A percentile compares a stretch with the other conserved stretches of the same genome.
Conservation (phyloP, 306 rosid genomes). For the Fragaria iinumae region DNA sequence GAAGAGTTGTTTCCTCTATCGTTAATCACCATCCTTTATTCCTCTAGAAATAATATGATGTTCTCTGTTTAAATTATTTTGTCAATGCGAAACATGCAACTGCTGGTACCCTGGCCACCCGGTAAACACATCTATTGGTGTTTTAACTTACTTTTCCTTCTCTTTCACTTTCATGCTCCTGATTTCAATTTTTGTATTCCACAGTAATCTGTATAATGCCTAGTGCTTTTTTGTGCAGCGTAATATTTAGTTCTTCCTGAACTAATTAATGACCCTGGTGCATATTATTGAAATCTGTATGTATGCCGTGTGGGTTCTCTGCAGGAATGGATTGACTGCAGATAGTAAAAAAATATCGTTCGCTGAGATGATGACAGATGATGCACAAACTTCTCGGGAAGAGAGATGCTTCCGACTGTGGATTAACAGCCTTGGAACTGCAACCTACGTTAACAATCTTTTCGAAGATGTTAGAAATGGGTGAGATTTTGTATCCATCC, state of each 20-base stretch:
- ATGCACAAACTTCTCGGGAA: slow-evolving; percentile 91
- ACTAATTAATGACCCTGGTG: neutral
- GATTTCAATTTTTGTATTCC: neutral
- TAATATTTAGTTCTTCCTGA: neutral
- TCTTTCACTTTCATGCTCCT: neutral
- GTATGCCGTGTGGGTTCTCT: slow-evolving; percentile 15
- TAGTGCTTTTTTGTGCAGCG: neutral
- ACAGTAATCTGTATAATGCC: neutral
- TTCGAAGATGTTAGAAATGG: slow-evolving; percentile 98
- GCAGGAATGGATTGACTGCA: slow-evolving; percentile 90
- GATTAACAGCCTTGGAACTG: slow-evolving; percentile 95
- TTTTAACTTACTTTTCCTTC: neutral
- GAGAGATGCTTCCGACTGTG: slow-evolving; percentile 97
- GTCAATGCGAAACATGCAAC: neutral
- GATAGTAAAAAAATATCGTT: slow-evolving; percentile 67
- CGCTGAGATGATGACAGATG: slow-evolving; percentile 99
- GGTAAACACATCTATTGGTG: neutral
- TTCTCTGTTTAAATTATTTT: neutral
- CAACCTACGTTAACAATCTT: slow-evolving; percentile 81
- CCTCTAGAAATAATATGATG: neutral
- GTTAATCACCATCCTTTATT: slow-evolving; percentile 13
- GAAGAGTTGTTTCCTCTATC: neutral
- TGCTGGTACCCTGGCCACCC: neutral
- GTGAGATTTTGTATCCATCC: slow-evolving; percentile 39
- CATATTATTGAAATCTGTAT: neutral